These are phyloP conservation scores for Tolypocladium guangdongense DNA, from an alignment of 2,329 filamentous ascomycete species.

Conservation along the genomic window DNA sequence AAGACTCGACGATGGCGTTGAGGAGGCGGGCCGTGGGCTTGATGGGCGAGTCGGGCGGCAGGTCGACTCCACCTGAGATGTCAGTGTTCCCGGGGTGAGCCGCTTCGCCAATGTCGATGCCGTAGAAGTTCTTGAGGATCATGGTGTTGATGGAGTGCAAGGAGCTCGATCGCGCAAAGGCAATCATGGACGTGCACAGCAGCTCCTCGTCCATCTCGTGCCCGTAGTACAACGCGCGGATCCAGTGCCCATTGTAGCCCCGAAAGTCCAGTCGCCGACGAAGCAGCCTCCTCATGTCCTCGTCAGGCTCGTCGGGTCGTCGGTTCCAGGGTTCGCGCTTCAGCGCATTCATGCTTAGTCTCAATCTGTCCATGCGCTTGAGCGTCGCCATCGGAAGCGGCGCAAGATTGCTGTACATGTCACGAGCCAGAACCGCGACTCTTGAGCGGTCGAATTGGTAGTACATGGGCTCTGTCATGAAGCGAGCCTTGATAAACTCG, in stretches of 20 bases:
- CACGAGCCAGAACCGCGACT: constrained; percentile 27
- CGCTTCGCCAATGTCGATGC: constrained; percentile 13
- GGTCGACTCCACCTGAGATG: constrained; percentile 24
- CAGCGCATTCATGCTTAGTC: constrained; percentile 17
- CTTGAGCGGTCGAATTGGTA: constrained; percentile 31
- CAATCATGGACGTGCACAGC: constrained; percentile 30
- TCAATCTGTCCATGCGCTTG: constrained; percentile 17
- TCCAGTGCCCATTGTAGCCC: constrained; percentile 18
- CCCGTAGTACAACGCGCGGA: constrained; percentile 12
- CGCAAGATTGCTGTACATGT: constrained; percentile 18
- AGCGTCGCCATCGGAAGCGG: constrained; percentile 8
- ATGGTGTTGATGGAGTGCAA: constrained; percentile 21
- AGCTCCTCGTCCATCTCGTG: constrained; percentile 25
- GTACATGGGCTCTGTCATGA: constrained; percentile 34
- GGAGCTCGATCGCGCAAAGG: constrained; percentile 27
- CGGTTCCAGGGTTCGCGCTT: constrained; percentile 19
- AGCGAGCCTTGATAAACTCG: constrained; percentile 38
- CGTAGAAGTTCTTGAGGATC: constrained; percentile 19
- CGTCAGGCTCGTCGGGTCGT: constrained; percentile 7
- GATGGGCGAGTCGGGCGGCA: constrained; percentile 38
- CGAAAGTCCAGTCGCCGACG: constrained; percentile 13
- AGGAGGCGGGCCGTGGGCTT: constrained; percentile 49
- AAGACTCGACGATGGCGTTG: constrained; percentile 55
- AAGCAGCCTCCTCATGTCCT: constrained; percentile 16
- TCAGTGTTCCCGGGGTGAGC: constrained; percentile 8